Conservation (phyloP, 768 basidiomycete genomes). For the Tremella yokohamensis region DNA sequence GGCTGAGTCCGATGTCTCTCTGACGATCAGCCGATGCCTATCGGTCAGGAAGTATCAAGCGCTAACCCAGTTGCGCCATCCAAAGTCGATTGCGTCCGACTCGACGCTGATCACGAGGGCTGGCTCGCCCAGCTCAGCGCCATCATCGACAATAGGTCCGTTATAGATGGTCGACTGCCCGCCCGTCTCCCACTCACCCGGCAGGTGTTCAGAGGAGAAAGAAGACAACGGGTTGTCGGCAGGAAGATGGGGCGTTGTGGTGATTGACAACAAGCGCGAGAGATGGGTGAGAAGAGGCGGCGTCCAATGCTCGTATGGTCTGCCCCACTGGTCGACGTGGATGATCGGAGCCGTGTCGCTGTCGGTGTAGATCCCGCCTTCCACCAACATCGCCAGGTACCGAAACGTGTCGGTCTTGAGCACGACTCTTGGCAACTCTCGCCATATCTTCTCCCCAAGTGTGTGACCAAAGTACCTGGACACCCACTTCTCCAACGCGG, state of each 20-base stretch:
- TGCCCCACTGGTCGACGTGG: conserved; percentile 36
- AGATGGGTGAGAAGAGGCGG: conserved; percentile 32
- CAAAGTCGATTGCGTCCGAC: conserved; percentile 40
- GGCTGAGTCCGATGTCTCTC: conserved; percentile 32
- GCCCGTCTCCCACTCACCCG: conserved; percentile 7
- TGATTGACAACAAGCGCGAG: conserved; percentile 27
- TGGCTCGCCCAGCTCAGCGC: conserved; percentile 31
- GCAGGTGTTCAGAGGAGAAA: conserved; percentile 10
- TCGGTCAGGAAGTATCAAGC: background rate
- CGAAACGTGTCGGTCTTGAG: conserved; percentile 41
- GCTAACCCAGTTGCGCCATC: conserved; percentile 36
- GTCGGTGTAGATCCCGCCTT: conserved; percentile 44
- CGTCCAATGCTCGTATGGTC: conserved; percentile 28
- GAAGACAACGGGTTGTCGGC: conserved; percentile 18
- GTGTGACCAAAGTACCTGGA: conserved; percentile 29
- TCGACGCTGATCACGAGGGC: conserved; percentile 39
- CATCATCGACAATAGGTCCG: conserved; percentile 29
- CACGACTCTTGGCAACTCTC: conserved; percentile 29
- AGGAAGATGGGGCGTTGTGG: conserved; percentile 24
- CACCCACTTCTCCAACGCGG: conserved; percentile 31
- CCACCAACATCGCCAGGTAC: conserved; percentile 34
- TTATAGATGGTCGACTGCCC: conserved; percentile 15
- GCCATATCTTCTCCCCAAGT: conserved; percentile 33
- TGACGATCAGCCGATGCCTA: background rate
- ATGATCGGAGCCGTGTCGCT: conserved; percentile 37